Base-by-base conservation (phyloP, 2,329 filamentous ascomycete species). In the Sporothrix sp. region DNA sequence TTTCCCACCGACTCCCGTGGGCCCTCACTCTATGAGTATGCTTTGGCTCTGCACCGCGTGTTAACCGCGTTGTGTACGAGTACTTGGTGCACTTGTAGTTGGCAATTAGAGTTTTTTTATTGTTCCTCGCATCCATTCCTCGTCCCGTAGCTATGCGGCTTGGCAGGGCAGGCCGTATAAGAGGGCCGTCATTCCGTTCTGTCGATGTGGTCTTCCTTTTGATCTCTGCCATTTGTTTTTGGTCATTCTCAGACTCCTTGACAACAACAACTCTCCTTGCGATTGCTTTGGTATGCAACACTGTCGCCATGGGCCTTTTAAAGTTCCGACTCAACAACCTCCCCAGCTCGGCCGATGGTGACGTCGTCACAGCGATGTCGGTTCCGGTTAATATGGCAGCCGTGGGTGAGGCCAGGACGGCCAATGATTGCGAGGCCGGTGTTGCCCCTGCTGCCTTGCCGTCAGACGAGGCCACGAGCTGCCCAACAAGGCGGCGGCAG, bases 321-420 rank as follows among this genome's bases (percentile, higher is more conserved):
- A 47, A 48, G 37, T 52, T 48, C 37, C 50, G 37, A 6, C 48
- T 48, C 44, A 36, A 27, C 38, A 52, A 37, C 30, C 7, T 14
- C 13, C 37, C 43, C 16, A 28, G 42, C 44, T 30, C 50, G 16
- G 50, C 36, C 6, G 43, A 40, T 30, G 43, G 11, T 8, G 35
- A 28, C 36, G 13, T 18, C 35, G 14, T 21, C 33, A 11, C 27
- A n/a, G 20, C 27, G 2, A 20, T 27, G 20, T 9, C 25, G 6
- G n/a, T 25, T 4, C 23, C 46, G 11, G 46, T 49, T 20, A 33
- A 33, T 27, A 45, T 33, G 40, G 11, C 9, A 1, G 16, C 20
- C 6, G 42, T 37, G 2, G 28, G 40, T 7, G 27, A 33, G 14
- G 14, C 18, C 27, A 45, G 47, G 40, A 18, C 33, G 20, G 43